phyloP scores from a whole-genome alignment of 179 eudicot genomes.

The Drosera spatulata region DNA sequence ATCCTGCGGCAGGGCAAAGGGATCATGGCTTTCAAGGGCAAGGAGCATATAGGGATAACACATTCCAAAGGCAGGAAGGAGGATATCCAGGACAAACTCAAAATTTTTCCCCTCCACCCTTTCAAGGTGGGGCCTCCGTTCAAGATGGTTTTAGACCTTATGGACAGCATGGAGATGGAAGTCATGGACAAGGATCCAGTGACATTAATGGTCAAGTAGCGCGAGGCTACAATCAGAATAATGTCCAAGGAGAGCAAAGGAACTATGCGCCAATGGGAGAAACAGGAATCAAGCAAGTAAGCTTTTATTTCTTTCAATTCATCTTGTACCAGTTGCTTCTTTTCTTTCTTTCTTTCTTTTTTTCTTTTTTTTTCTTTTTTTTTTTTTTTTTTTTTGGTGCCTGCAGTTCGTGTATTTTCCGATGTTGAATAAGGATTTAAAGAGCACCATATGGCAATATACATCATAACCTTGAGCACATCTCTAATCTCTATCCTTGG shows the following conservation, averaged over 20 bases:
- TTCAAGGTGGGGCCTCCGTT: slow-evolving; percentile 16
- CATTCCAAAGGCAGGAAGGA: slow-evolving; percentile 11
- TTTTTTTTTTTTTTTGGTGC: no score
- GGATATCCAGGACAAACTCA: slow-evolving; percentile 8
- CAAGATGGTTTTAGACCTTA: slow-evolving; percentile 17
- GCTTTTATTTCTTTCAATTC: slow-evolving; percentile 5
- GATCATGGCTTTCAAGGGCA: slow-evolving; percentile 26
- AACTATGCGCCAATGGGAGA: slow-evolving; percentile 21
- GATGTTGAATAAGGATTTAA: no score
- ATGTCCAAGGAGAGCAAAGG: slow-evolving; percentile 21
- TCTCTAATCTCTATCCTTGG: no score
- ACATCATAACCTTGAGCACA: no score
- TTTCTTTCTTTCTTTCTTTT: no score
- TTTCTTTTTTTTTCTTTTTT: background rate
- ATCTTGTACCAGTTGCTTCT: background rate
- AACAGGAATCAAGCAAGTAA: slow-evolving; percentile 32
- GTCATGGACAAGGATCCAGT: slow-evolving; percentile 21
- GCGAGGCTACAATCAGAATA: slow-evolving; percentile 19
- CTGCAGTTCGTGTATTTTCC: no score
- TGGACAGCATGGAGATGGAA: slow-evolving; percentile 20
- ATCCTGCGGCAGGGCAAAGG: slow-evolving; percentile 8
- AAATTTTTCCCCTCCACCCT: slow-evolving; percentile 11
- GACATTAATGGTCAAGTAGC: slow-evolving; percentile 22
- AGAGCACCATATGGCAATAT: no score
- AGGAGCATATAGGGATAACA: slow-evolving; percentile 11